phyloP scores from a whole-genome alignment of 371 early-diverging fungal species.

The Mucor plumbeus region DNA sequence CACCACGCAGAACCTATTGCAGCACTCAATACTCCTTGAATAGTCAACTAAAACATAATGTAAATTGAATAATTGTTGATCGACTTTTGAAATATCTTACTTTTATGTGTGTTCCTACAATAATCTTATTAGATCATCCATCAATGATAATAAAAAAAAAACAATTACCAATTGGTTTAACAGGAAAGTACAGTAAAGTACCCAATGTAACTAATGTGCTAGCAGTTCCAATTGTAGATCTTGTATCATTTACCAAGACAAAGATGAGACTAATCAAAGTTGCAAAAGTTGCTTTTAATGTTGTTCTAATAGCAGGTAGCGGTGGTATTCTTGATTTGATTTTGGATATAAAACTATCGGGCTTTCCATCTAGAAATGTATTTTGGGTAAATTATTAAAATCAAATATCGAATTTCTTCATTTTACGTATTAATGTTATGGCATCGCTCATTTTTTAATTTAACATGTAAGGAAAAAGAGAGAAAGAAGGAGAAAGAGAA shows the following conservation, averaged over 20 bases:
- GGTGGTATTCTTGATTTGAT: constrained; percentile 11
- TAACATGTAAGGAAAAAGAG: not conserved
- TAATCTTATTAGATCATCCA: not conserved
- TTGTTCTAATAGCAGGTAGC: constrained; percentile 10
- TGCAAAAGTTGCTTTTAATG: constrained; percentile 18
- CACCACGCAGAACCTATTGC: constrained; percentile 24
- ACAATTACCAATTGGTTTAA: constrained; percentile 24
- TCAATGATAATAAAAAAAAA: not conserved
- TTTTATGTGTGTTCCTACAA: constrained; percentile 19
- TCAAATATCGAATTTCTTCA: not conserved
- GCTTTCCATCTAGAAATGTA: not conserved
- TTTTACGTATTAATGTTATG: not conserved
- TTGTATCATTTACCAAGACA: constrained; percentile 12
- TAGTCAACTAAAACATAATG: not conserved
- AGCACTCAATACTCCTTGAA: constrained; percentile 16
- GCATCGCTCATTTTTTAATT: not conserved
- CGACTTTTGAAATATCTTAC: not conserved
- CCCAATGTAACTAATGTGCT: constrained; percentile 17
- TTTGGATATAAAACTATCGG: not conserved
- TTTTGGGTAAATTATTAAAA: not conserved
- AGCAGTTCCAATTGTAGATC: constrained; percentile 18
- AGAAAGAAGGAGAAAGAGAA: not conserved
- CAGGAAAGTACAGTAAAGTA: constrained; percentile 22
- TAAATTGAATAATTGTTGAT: not conserved
- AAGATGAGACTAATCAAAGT: constrained; percentile 15